phyloP scores from a whole-genome alignment of 768 basidiomycete species.

The Lactarius sanguifluus region DNA sequence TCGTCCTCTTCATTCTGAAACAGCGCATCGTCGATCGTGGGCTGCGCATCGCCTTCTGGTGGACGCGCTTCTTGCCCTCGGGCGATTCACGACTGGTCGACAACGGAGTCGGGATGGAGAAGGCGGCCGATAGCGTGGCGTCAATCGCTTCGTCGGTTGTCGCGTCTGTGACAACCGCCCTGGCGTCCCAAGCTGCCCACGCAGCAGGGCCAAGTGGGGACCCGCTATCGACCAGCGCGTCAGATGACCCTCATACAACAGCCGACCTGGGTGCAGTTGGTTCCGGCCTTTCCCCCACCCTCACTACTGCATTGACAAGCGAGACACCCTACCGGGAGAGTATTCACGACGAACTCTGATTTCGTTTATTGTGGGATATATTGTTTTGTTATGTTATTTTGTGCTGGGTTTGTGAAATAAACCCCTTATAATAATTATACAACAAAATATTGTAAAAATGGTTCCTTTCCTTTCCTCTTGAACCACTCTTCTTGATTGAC shows the following conservation, averaged over 20 bases:
- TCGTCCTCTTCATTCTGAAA: constrained; percentile 85
- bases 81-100: neutral
- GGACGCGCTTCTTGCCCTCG: constrained; percentile 71
- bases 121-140: constrained; percentile 1
- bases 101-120: constrained; percentile 7
- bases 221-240: neutral
- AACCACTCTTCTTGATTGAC: too few species aligned
- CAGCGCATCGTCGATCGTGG: constrained; percentile 81
- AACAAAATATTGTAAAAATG: too few species aligned
- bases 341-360: constrained; percentile 23
- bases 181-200: constrained; percentile 6
- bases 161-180: neutral
- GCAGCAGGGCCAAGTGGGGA: neutral
- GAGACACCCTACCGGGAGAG: constrained; percentile 4
- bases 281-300: neutral
- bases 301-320: neutral
- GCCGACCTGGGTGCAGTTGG: neutral
- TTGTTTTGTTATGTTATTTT: too few species aligned
- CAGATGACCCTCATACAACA: neutral
- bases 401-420: too few species aligned
- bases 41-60: constrained; percentile 80
- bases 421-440: too few species aligned
- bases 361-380: too few species aligned
- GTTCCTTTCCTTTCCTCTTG: too few species aligned
- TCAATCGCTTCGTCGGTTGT: constrained; percentile 8